Conservation (phyloP, 106 monocot genomes). For the Acanthochlamys bracteata region DNA sequence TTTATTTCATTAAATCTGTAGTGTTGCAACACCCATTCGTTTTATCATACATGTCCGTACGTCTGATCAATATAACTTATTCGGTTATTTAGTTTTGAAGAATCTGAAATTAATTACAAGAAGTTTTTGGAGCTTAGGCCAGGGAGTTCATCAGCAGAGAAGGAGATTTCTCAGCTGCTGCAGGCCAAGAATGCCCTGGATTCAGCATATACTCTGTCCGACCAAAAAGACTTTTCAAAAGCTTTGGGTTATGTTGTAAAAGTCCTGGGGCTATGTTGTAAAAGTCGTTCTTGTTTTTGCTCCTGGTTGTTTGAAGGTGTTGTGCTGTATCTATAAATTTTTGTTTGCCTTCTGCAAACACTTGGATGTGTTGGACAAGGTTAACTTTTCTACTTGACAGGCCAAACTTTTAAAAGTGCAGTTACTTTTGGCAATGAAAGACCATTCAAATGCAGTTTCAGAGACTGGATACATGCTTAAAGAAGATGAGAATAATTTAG, state of each 20-base stretch:
- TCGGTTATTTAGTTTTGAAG: constrained; percentile 67
- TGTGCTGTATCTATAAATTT: background rate
- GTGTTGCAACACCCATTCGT: no score
- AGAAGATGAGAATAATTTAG: constrained; percentile 85
- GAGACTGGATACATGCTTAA: constrained; percentile 85
- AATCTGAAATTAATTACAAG: constrained; percentile 75
- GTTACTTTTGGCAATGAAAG: constrained; percentile 70
- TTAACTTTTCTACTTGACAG: constrained; percentile 22
- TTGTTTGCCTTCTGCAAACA: background rate
- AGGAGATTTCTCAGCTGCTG: constrained; percentile 75
- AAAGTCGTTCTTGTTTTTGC: constrained; percentile 92
- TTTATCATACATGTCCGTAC: background rate
- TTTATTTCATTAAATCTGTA: no score
- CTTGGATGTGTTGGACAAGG: no score
- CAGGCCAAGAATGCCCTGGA: constrained; percentile 72
- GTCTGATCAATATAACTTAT: background rate
- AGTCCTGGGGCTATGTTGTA: constrained; percentile 74
- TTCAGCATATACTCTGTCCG: constrained; percentile 61
- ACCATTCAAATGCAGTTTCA: constrained; percentile 73
- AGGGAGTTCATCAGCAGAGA: constrained; percentile 58
- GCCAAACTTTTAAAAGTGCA: constrained; percentile 79
- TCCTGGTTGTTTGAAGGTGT: constrained; percentile 78
- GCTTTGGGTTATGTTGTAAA: constrained; percentile 83
- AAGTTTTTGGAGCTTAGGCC: constrained; percentile 73
- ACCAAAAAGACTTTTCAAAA: constrained; percentile 67